Conservation (phyloP, 1,284 basidiomycete genomes). For the Fomitopsis betulina region DNA sequence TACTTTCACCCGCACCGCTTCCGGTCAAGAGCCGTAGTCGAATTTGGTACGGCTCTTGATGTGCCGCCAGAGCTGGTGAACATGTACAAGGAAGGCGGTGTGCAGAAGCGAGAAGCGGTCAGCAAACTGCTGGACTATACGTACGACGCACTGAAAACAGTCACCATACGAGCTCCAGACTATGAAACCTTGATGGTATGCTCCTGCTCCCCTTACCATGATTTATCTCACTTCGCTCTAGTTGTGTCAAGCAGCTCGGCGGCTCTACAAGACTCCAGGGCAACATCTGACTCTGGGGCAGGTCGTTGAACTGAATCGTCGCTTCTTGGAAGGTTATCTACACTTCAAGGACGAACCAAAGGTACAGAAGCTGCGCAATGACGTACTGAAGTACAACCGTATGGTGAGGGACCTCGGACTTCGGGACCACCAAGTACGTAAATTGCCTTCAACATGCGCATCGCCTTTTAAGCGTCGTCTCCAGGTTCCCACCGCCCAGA, state of each 20-base stretch:
- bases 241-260: slow-evolving; percentile 94
- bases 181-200: slow-evolving; percentile 95
- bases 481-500: slow-evolving; percentile 79
- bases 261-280: slow-evolving; percentile 93
- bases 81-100: slow-evolving; percentile 89
- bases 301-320: slow-evolving; percentile 95
- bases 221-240: slow-evolving; percentile 21
- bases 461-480: not conserved
- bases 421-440: slow-evolving; percentile 88
- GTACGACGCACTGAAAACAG: slow-evolving; percentile 95
- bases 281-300: slow-evolving; percentile 94
- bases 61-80: slow-evolving; percentile 84
- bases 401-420: slow-evolving; percentile 90
- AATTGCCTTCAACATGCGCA: slow-evolving; percentile 6
- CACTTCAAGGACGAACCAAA: slow-evolving; percentile 94
- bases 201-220: not conserved
- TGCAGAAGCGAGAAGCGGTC: slow-evolving; percentile 88
- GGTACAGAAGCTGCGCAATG: slow-evolving; percentile 76
- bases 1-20: slow-evolving; percentile 97
- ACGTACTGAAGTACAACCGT: slow-evolving; percentile 94
- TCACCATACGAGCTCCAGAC: slow-evolving; percentile 94
- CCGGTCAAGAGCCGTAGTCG: slow-evolving; percentile 92
- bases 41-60: slow-evolving; percentile 91
- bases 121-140: slow-evolving; percentile 88
- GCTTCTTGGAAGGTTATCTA: slow-evolving; percentile 91